A percentile compares a stretch with the other conserved stretches of the same genome.
These are phyloP conservation scores for Phytophthora hibernalis DNA, from an alignment of 352 stramenopile species.

Conservation along the genomic window DNA sequence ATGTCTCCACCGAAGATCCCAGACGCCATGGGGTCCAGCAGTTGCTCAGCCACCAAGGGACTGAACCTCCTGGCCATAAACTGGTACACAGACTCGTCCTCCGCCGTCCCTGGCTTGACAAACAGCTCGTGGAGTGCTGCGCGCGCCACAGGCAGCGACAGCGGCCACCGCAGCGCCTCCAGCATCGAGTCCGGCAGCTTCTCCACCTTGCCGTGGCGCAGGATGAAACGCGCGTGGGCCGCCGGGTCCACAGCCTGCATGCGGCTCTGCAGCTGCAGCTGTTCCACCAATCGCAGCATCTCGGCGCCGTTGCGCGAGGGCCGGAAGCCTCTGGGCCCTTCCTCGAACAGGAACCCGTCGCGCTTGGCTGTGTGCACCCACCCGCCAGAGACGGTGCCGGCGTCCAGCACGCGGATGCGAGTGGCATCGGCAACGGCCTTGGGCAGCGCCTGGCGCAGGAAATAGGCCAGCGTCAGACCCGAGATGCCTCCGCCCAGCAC, in stretches of 20 bases:
- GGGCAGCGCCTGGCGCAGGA: conserved; percentile 67
- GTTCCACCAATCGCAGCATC: conserved; percentile 85
- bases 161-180: conserved; percentile 71
- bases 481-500: conserved; percentile 87
- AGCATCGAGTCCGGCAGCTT: conserved; percentile 67
- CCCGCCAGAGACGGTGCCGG: conserved; percentile 52
- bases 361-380: conserved; percentile 73
- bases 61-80: conserved; percentile 83
- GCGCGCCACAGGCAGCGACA: conserved; percentile 58
- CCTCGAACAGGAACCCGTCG: conserved; percentile 83
- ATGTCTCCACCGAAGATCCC: conserved; percentile 92
- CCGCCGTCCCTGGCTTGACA: conserved; percentile 38
- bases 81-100: conserved; percentile 87
- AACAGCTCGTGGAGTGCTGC: conserved; percentile 78
- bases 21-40: conserved; percentile 83
- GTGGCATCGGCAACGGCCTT: conserved; percentile 32
- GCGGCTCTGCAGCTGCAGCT: conserved; percentile 69
- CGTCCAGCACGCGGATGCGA: conserved; percentile 80
- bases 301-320: conserved; percentile 86
- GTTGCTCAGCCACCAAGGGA: conserved; percentile 73
- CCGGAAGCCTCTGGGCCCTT: conserved; percentile 84
- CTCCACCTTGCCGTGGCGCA: conserved; percentile 76
- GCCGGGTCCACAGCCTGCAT: conserved; percentile 70
- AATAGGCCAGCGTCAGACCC: conserved; percentile 78
- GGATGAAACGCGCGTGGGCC: conserved; percentile 78